These are phyloP conservation scores for Wallemia ichthyophaga DNA, from an alignment of 1,284 basidiomycete genomes.

Conservation along the genomic window DNA sequence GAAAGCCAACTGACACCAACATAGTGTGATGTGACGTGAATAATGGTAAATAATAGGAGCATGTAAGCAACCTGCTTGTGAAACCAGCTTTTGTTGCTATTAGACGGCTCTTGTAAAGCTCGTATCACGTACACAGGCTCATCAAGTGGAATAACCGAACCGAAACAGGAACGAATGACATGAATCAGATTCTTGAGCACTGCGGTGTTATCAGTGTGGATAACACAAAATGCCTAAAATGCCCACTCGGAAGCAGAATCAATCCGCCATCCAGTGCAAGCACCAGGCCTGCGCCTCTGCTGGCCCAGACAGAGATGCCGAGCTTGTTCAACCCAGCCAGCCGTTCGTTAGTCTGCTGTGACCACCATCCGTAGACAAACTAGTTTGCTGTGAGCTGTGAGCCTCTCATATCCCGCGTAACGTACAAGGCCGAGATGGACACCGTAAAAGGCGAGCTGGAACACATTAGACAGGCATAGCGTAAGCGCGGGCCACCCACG, in stretches of 20 bases:
- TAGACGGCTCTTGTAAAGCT: neutral
- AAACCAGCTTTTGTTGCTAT: slow-evolving; percentile 21
- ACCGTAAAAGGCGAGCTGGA: neutral
- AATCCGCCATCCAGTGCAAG: slow-evolving; percentile 52
- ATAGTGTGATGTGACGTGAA: slow-evolving; percentile 67
- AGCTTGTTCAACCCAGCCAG: slow-evolving; percentile 43
- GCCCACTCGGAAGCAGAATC: slow-evolving; percentile 37
- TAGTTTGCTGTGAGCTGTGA: neutral
- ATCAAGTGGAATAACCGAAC: neutral
- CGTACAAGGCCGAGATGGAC: neutral
- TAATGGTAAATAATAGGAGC: slow-evolving; percentile 25
- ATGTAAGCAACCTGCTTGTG: slow-evolving; percentile 70
- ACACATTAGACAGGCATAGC: neutral
- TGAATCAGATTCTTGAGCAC: neutral
- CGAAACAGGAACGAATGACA: neutral
- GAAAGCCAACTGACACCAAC: no score
- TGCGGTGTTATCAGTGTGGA: neutral
- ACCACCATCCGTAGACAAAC: neutral
- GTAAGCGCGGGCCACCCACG: neutral
- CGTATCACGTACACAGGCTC: neutral
- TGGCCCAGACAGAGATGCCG: slow-evolving; percentile 49
- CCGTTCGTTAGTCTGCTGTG: slow-evolving; percentile 19
- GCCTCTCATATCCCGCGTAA: neutral
- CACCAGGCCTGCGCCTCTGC: slow-evolving; percentile 56
- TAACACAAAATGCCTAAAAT: no score